Conservation (phyloP, 176 grass and related monocot genomes). For the Thalia dealbata region DNA sequence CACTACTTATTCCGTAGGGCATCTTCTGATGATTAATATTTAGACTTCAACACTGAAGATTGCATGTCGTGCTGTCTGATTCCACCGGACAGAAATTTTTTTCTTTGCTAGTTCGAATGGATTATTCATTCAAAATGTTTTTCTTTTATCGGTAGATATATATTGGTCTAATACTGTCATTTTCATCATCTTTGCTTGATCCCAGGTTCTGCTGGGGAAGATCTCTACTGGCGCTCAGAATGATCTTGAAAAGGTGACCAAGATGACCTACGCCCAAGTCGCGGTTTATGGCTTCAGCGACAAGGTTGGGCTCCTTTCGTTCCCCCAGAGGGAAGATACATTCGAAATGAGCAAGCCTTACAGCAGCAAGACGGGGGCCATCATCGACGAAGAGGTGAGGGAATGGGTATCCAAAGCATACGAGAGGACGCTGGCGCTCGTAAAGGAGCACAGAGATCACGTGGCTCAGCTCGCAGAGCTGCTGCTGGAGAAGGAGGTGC, state of each 20-base stretch:
- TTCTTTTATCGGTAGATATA: too few species aligned
- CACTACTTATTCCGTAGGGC: too few species aligned
- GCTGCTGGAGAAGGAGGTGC: slow-evolving; percentile 83
- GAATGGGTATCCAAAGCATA: slow-evolving; percentile 85
- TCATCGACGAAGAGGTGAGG: slow-evolving; percentile 76
- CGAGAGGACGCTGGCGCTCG: slow-evolving; percentile 43
- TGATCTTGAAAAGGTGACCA: slow-evolving; percentile 86
- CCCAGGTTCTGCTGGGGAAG: slow-evolving; percentile 65
- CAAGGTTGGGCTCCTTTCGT: slow-evolving; percentile 87
- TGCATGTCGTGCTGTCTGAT: background rate
- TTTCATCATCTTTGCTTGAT: background rate
- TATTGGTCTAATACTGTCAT: too few species aligned
- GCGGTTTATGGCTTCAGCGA: slow-evolving; percentile 85
- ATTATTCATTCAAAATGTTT: too few species aligned
- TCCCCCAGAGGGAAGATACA: slow-evolving; percentile 56
- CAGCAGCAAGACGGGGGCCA: slow-evolving; percentile 49
- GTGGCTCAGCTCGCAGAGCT: slow-evolving; percentile 66
- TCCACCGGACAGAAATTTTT: background rate
- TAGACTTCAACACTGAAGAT: background rate
- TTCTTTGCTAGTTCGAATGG: too few species aligned
- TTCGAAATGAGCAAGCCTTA: slow-evolving; percentile 66
- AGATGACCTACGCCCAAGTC: slow-evolving; percentile 84
- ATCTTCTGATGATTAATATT: background rate
- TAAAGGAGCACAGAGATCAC: slow-evolving; percentile 64
- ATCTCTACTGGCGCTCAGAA: slow-evolving; percentile 90